Evolutionary conservation across 441 rosid species (phyloP), one percentile per base, ranked within the genome.

Genomic region (Dalechampia spathulata): DNA sequence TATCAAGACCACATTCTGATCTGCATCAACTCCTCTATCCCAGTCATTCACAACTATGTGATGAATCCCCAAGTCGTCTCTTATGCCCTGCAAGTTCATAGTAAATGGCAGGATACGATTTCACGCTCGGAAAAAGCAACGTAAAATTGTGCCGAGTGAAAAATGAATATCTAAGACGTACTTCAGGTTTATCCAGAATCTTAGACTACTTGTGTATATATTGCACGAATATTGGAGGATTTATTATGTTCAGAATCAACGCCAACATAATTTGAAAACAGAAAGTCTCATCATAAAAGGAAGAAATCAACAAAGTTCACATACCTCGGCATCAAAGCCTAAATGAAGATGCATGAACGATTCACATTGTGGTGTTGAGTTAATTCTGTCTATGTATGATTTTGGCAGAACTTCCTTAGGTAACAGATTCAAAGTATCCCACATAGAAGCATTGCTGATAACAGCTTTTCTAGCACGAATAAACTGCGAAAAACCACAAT

Each of bases 291-390:
- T 39, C 8, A 4, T 30, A 8, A 30, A 30, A 30, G 5, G 8
- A 3, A 30, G 34, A 8, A 30, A 4, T 30, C 34, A 8, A 30
- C 5, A 30, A 30, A 8, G n/a, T n/a, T n/a, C n/a, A n/a, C n/a
- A n/a, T n/a, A 87, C 98, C 83, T 80, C 74, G 32, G 87, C 86
- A 65, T 83, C 90, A 45, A 91, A 83, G 52, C 98, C 98, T 66
- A 87, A 73, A 75, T 86, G 98, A 64, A 91, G 92, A 83, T 91
- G 98, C 98, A 91, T 88, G 74, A 88, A 91, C 10, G 98, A 91
- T 70, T 91, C 96, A 19, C 98, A 91, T 50, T 88, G 91, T 0
- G 75, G 83, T 10, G 89, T 86, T 23, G 50, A 65, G 56, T 75
- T 74, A 37, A 86, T 70, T 60, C 80, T 66, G 37, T 76, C 78